A percentile compares a stretch with the other conserved stretches of the same genome.
phyloP scores from a whole-genome alignment of 148 eudicot genomes.

The Spergularia marina region DNA sequence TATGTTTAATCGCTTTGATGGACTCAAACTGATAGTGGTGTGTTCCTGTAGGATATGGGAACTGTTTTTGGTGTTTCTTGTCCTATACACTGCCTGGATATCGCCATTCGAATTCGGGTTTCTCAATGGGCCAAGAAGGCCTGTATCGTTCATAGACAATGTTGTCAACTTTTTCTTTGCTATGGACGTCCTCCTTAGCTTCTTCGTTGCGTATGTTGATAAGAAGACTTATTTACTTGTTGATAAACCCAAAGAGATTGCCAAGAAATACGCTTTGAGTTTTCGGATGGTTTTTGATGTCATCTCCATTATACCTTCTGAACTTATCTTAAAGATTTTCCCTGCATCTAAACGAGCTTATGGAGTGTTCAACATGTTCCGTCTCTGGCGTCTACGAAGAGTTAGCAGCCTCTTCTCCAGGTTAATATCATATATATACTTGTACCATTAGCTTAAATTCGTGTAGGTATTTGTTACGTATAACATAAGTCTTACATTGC shows the following conservation, averaged over 20 bases:
- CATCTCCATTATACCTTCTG: slow-evolving; percentile 64
- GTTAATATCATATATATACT: slow-evolving; percentile 20
- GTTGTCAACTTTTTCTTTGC: slow-evolving; percentile 62
- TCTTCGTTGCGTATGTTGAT: slow-evolving; percentile 70
- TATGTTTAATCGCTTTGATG: background rate
- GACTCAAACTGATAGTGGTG: background rate
- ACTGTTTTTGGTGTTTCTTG: slow-evolving; percentile 48
- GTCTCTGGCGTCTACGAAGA: slow-evolving; percentile 89
- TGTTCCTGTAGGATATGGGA: slow-evolving; percentile 54
- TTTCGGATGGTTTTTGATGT: slow-evolving; percentile 54
- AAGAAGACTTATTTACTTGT: slow-evolving; percentile 46
- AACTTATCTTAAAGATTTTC: slow-evolving; percentile 37
- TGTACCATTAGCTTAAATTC: background rate
- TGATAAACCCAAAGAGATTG: slow-evolving; percentile 52
- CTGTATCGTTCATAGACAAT: slow-evolving; percentile 48
- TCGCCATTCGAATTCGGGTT: slow-evolving; percentile 72
- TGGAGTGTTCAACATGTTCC: slow-evolving; percentile 82
- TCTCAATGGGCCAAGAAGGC: slow-evolving; percentile 35
- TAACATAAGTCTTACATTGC: background rate
- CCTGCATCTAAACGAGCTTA: slow-evolving; percentile 37
- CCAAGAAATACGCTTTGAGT: slow-evolving; percentile 48
- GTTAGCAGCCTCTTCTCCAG: slow-evolving; percentile 66
- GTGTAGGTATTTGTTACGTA: background rate
- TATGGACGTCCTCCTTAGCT: slow-evolving; percentile 56
- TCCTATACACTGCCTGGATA: slow-evolving; percentile 72